Percentiles rank a stretch among this genome's conserved stretches.
Conservation (phyloP, 2,329 filamentous ascomycete genomes). For the Exophiala oligosperma region DNA sequence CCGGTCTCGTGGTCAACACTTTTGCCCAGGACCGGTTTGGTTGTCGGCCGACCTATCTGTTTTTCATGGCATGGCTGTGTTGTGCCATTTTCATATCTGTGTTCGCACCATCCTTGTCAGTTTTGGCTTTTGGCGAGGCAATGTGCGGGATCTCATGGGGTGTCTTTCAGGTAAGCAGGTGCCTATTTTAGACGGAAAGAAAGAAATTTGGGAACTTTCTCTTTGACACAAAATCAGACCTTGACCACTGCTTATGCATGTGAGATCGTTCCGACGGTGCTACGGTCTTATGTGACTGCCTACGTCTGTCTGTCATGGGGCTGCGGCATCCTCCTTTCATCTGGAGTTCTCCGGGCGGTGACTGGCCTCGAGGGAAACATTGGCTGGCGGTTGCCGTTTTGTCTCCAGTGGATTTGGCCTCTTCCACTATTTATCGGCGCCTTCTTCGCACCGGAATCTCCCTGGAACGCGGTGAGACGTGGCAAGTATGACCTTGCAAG, state of each 20-base stretch:
- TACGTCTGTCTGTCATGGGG: conserved; percentile 65
- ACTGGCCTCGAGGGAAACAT: conserved; percentile 14
- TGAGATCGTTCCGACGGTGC: conserved; percentile 61
- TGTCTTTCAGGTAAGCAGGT: conserved; percentile 30
- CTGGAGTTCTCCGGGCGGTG: conserved; percentile 24
- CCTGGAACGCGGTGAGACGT: conserved; percentile 37
- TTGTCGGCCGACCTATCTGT: conserved; percentile 47
- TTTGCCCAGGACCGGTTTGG: conserved; percentile 37
- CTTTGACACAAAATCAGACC: conserved; percentile 4
- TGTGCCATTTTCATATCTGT: conserved; percentile 52
- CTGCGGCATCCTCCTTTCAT: conserved; percentile 58
- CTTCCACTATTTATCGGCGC: conserved; percentile 30
- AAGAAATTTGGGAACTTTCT: too few species aligned
- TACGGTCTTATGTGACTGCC: conserved; percentile 59
- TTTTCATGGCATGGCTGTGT: conserved; percentile 42
- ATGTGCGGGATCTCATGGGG: conserved; percentile 47
- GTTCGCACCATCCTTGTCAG: conserved; percentile 48
- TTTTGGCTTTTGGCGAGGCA: conserved; percentile 48
- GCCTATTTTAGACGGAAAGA: too few species aligned
- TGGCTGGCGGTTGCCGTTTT: conserved; percentile 33
- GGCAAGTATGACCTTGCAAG: conserved; percentile 36
- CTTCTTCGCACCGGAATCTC: conserved; percentile 35
- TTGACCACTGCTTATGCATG: conserved; percentile 64
- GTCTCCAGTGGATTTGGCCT: conserved; percentile 30
- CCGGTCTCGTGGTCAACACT: conserved; percentile 35